These are phyloP conservation scores for Coriaria nepalensis DNA, from an alignment of 306 rosid genomes.

Conservation along the genomic window DNA sequence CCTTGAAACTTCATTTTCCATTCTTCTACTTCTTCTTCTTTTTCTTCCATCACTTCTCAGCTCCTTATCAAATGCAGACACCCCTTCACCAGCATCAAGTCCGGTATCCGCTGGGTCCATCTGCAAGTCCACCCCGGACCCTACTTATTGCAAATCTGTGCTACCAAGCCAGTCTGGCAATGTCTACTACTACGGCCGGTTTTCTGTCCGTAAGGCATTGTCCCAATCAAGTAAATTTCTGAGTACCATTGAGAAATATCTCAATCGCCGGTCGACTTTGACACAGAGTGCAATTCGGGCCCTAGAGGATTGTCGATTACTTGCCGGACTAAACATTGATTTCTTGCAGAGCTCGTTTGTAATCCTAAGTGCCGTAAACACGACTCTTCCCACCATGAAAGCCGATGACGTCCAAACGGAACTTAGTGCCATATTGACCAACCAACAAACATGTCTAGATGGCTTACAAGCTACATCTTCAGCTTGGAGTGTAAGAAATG, in stretches of 20 bases:
- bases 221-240: conserved; percentile 52
- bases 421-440: conserved; percentile 64
- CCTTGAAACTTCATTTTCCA: not conserved
- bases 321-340: conserved; percentile 53
- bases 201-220: conserved; percentile 43
- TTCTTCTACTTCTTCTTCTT: conserved; percentile 7
- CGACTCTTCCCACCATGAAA: conserved; percentile 24
- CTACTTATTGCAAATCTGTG: conserved; percentile 51
- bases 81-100: conserved; percentile 10
- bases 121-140: conserved; percentile 67
- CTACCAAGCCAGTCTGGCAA: conserved; percentile 43
- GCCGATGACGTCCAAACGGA: conserved; percentile 55
- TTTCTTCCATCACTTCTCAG: conserved; percentile 12
- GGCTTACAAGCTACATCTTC: conserved; percentile 62
- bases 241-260: conserved; percentile 27
- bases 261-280: conserved; percentile 19
- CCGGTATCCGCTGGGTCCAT: conserved; percentile 23
- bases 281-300: conserved; percentile 43
- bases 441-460: conserved; percentile 71
- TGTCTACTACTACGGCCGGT: conserved; percentile 48
- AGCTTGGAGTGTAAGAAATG: conserved; percentile 46
- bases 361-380: conserved; percentile 30
- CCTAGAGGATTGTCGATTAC: conserved; percentile 51
- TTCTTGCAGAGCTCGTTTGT: conserved; percentile 34
- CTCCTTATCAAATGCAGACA: conserved; percentile 12